Evolutionary conservation across 805 yeast species (phyloP).

Genomic region (Myxozyma nipponensis): DNA sequence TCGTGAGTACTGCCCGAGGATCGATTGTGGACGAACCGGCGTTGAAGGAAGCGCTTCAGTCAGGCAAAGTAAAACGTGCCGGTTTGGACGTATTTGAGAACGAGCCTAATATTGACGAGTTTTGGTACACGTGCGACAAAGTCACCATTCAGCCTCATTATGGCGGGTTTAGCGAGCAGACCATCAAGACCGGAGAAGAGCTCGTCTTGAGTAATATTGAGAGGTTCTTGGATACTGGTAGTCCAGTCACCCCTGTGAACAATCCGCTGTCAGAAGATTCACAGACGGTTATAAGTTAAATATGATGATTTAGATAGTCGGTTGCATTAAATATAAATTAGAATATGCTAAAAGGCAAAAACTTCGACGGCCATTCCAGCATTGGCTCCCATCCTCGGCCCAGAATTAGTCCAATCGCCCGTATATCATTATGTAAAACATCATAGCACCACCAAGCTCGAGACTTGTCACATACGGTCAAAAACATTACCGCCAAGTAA

Average conservation of each 20-base stretch:
- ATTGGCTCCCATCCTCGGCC: constrained; percentile 11
- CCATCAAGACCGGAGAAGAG: constrained; percentile 24
- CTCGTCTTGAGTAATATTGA: constrained; percentile 12
- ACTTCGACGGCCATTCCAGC: constrained; percentile 8
- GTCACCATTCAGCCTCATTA: constrained; percentile 56
- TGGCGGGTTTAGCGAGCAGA: constrained; percentile 42
- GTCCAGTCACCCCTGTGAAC: constrained; percentile 16
- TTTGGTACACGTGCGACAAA: constrained; percentile 44
- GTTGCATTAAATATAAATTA: neutral
- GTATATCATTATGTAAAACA: constrained; percentile 7
- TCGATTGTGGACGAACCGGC: constrained; percentile 55
- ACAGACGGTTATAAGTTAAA: neutral
- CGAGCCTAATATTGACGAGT: constrained; percentile 53
- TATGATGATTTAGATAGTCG: neutral
- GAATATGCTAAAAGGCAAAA: constrained; percentile 10
- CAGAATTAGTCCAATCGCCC: constrained; percentile 4
- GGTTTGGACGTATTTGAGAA: constrained; percentile 61
- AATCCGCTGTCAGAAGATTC: neutral
- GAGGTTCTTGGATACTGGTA: constrained; percentile 10
- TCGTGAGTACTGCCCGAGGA: constrained; percentile 61
- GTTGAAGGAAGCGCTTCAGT: constrained; percentile 45
- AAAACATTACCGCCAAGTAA: constrained; percentile 4
- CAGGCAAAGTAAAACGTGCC: constrained; percentile 50
- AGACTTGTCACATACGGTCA: constrained; percentile 2
- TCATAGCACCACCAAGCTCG: constrained; percentile 11